These are phyloP conservation scores for Dorcoceras hygrometricum DNA, from an alignment of 257 asterid species.

Conservation along the genomic window DNA sequence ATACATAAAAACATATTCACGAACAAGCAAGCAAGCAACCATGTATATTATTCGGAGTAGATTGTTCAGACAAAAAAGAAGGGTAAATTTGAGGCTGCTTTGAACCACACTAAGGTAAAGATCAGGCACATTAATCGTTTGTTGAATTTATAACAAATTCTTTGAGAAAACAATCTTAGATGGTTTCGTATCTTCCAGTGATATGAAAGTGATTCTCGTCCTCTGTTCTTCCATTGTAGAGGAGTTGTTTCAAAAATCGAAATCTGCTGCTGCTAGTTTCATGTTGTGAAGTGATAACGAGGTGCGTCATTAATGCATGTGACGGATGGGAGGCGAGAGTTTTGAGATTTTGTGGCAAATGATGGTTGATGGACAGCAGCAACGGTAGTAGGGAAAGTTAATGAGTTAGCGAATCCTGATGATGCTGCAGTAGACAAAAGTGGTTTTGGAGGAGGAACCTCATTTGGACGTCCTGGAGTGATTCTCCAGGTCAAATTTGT, in stretches of 20 bases:
- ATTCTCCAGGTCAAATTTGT: conserved; percentile 45
- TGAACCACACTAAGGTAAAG: conserved; percentile 11
- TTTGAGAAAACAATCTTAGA: conserved; percentile 5
- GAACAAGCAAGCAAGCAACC: background rate
- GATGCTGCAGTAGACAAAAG: conserved; percentile 95
- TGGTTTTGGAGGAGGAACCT: conserved; percentile 39
- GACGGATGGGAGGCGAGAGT: conserved; percentile 40
- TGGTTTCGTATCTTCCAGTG: conserved; percentile 22
- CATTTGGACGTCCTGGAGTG: conserved; percentile 27
- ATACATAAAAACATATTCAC: background rate
- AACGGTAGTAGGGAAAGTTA: conserved; percentile 35
- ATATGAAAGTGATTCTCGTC: conserved; percentile 15
- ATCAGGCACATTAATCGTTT: background rate
- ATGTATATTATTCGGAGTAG: background rate
- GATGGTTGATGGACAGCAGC: conserved; percentile 47
- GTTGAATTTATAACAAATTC: conserved; percentile 4
- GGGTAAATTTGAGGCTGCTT: background rate
- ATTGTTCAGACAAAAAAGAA: background rate
- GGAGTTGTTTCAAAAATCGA: background rate
- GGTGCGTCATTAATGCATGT: conserved; percentile 33
- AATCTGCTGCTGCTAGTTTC: conserved; percentile 31
- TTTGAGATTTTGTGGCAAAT: conserved; percentile 30
- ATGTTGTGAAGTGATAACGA: conserved; percentile 37
- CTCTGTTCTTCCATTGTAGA: too few species aligned
- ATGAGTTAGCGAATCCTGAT: conserved; percentile 96